A percentile compares a stretch with the other conserved stretches of the same genome.
phyloP scores from a whole-genome alignment of 345 rosid species.

The Luvunga scandens region DNA sequence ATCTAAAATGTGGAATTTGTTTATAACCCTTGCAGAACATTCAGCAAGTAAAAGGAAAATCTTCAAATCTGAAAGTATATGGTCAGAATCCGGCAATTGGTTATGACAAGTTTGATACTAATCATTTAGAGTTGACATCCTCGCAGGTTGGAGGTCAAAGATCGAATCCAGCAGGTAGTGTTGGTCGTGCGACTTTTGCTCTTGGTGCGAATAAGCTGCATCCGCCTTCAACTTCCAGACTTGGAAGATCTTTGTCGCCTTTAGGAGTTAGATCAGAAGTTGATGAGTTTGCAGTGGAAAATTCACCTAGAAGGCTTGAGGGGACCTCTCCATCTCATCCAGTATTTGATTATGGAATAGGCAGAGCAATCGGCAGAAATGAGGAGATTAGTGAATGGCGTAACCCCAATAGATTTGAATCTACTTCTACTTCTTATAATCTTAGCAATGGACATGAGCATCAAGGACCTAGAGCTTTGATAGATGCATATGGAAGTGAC shows the following conservation, averaged over 20 bases:
- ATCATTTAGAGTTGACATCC: conserved; percentile 44
- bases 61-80: conserved; percentile 41
- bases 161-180: conserved; percentile 37
- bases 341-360: conserved; percentile 50
- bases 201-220: conserved; percentile 47
- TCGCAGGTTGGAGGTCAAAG: conserved; percentile 55
- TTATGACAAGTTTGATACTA: conserved; percentile 51
- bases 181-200: conserved; percentile 44
- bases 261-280: conserved; percentile 36
- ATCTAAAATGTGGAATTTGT: conserved; percentile 11
- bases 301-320: conserved; percentile 65
- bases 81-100: conserved; percentile 41
- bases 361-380: conserved; percentile 45
- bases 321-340: conserved; percentile 60
- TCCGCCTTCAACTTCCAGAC: conserved; percentile 40
- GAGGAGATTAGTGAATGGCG: conserved; percentile 58
- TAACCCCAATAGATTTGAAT: conserved; percentile 35
- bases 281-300: conserved; percentile 49
- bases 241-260: conserved; percentile 42
- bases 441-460: conserved; percentile 56
- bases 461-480: conserved; percentile 83
- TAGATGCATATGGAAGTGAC: conserved; percentile 96
- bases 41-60: conserved; percentile 45
- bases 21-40: conserved; percentile 33
- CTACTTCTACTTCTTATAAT: conserved; percentile 32